These are phyloP conservation scores for Paecilomyces sp. DNA, from an alignment of 2,329 filamentous ascomycete species.

Conservation along the genomic window DNA sequence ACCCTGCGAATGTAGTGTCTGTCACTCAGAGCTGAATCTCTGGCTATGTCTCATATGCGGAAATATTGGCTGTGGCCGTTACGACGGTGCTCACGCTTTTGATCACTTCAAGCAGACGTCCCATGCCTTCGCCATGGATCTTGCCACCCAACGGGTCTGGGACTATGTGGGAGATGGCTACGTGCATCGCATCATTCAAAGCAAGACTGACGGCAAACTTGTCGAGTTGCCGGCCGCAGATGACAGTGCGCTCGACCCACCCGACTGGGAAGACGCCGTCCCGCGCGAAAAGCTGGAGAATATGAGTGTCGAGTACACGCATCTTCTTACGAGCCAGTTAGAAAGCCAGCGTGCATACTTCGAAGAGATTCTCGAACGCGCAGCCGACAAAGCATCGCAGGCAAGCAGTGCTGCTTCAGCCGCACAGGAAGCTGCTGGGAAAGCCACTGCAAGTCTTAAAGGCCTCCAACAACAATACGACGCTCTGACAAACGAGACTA, in stretches of 20 bases:
- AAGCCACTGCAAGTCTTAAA: conserved; percentile 48
- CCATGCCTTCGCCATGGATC: conserved; percentile 88
- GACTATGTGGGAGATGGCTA: conserved; percentile 95
- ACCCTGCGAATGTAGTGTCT: conserved; percentile 62
- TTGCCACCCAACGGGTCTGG: conserved; percentile 93
- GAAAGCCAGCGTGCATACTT: conserved; percentile 92
- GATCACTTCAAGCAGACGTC: conserved; percentile 84
- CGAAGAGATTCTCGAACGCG: conserved; percentile 82
- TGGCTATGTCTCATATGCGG: conserved; percentile 97
- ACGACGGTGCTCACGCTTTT: conserved; percentile 89
- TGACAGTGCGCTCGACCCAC: conserved; percentile 34
- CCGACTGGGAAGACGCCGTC: conserved; percentile 39
- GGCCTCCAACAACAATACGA: conserved; percentile 52
- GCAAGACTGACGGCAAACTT: conserved; percentile 85
- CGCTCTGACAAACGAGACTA: conserved; percentile 46
- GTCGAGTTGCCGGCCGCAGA: conserved; percentile 71
- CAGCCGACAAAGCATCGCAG: conserved; percentile 78
- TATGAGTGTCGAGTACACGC: conserved; percentile 90
- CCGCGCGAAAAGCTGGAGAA: conserved; percentile 59
- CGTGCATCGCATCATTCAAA: conserved; percentile 90
- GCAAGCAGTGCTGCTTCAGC: conserved; percentile 50
- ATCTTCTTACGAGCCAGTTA: conserved; percentile 84
- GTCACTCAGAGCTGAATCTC: conserved; percentile 71
- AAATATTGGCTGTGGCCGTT: conserved; percentile 85
- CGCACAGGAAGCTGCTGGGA: conserved; percentile 58